Evolutionary conservation across 768 basidiomycete species (phyloP).

Genomic region (Termitomyces sp.): DNA sequence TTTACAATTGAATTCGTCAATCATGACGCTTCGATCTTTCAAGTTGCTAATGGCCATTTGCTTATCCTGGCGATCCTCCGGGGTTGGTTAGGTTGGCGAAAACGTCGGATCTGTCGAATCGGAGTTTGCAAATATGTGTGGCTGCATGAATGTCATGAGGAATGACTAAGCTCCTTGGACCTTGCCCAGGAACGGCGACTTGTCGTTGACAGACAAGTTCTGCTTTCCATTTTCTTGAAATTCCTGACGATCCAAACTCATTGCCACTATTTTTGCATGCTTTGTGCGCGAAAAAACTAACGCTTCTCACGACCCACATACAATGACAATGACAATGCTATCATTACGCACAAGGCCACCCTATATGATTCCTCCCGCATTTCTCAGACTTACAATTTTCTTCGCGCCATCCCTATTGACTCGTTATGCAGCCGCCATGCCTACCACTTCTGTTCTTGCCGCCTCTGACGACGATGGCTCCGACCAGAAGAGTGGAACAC

Average conservation of each 20-base stretch:
- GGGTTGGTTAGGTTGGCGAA: too few relatives aligned
- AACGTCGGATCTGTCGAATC: background rate
- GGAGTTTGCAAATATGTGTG: background rate
- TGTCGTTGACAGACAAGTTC: background rate
- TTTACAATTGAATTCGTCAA: too few relatives aligned
- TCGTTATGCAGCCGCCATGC: constrained; percentile 14
- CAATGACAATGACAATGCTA: background rate
- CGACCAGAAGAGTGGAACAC: background rate
- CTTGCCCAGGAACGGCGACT: background rate
- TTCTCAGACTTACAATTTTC: constrained; percentile 6
- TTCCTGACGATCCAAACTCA: constrained; percentile 3
- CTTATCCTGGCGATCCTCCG: too few relatives aligned
- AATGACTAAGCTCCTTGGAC: constrained; percentile 4
- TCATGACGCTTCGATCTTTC: too few relatives aligned
- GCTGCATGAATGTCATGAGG: background rate
- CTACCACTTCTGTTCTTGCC: background rate
- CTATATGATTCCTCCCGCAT: background rate
- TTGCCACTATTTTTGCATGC: background rate
- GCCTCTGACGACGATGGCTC: constrained; percentile 1
- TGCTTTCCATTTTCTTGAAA: background rate
- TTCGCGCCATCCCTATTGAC: constrained; percentile 6
- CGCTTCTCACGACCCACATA: constrained; percentile 2
- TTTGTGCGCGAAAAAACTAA: constrained; percentile 3
- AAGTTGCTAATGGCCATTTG: too few relatives aligned
- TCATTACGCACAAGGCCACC: background rate